phyloP scores from a whole-genome alignment of 768 basidiomycete species.

The Tulasnella sp. region DNA sequence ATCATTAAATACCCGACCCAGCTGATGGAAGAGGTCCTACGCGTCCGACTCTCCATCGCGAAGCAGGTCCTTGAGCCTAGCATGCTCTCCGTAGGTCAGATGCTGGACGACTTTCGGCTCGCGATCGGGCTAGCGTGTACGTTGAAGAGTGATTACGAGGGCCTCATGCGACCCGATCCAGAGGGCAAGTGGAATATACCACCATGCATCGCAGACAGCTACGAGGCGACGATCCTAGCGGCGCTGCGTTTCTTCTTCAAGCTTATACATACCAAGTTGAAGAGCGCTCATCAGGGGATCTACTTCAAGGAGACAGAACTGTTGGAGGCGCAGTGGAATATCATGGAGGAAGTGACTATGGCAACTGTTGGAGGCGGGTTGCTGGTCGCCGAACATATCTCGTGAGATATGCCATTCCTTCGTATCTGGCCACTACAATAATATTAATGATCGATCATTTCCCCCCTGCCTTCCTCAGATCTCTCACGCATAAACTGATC shows the following conservation, averaged over 20 bases:
- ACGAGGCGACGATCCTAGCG: constrained; percentile 80
- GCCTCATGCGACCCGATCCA: constrained; percentile 78
- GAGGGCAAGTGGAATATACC: constrained; percentile 82
- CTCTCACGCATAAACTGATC: constrained; percentile 85
- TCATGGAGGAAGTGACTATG: constrained; percentile 84
- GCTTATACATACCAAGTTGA: constrained; percentile 90
- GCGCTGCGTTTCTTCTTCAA: constrained; percentile 84
- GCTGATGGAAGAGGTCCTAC: constrained; percentile 83
- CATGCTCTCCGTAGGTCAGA: constrained; percentile 83
- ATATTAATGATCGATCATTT: not conserved
- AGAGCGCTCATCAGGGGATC: constrained; percentile 80
- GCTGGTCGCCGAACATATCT: constrained; percentile 89
- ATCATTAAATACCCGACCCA: constrained; percentile 95
- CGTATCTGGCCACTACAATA: not conserved
- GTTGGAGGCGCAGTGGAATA: constrained; percentile 93
- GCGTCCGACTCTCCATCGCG: constrained; percentile 80
- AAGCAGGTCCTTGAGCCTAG: constrained; percentile 81
- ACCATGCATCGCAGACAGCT: constrained; percentile 78
- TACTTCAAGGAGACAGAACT: constrained; percentile 98
- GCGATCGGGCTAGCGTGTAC: constrained; percentile 86
- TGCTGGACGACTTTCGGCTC: constrained; percentile 84
- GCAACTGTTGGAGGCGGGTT: constrained; percentile 78
- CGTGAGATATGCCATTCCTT: constrained; percentile 40
- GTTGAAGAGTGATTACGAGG: constrained; percentile 89
- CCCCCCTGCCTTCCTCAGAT: constrained; percentile 35